Base-by-base conservation (phyloP, 768 basidiomycete species). In the Hypholoma fasciculare region DNA sequence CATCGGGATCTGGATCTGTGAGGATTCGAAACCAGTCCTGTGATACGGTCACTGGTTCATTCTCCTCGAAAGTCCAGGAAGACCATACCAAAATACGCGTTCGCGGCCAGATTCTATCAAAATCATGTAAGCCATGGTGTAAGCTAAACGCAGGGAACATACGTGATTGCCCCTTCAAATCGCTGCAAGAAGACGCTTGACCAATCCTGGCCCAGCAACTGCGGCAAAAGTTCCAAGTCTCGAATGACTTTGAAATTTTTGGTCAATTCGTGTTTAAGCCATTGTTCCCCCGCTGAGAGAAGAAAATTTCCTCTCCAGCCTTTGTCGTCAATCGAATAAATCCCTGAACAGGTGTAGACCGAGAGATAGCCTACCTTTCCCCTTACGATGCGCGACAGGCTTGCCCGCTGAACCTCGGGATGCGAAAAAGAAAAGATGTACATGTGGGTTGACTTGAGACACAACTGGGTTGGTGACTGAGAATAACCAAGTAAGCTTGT, bases 171-270 rank as follows among this genome's bases (percentile, higher is more conserved):
- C 4, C 92, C 92, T 63, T 94, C 94, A 68, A 97, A 98, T 50
- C 93, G 84, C 71, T 98, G 97, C 50, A 98, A 76, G 69, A 98
- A 99, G 11, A 98, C 94, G 61, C 90, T 90, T 0, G 92, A 94
- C 96, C 96, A 98, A 70, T 99, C 96, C 69, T 82, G 94, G 2
- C 96, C 96, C 5, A 96, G 77, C 2, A 98, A 65, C 58, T 94
- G 89, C n/a, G 97, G 97, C 54, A 98, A 79, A 19, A 99, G 82
- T 68, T 99, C 97, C 1, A 99, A 82, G 70, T 98, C 97, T 42
- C 97, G 89, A 58, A 99, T 99, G 51, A 98, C 92, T 76, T 92
- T 94, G 81, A 96, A 96, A 68, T 98, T 97, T 79, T 98, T 98
- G 4, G 94, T 92, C 12, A 99, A 77, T 69, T 98, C 96, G 43